A percentile compares a stretch with the other conserved stretches of the same genome.
These are phyloP conservation scores for Tricladium varicosporioides DNA, from an alignment of 2,329 filamentous ascomycete species.

Conservation along the genomic window DNA sequence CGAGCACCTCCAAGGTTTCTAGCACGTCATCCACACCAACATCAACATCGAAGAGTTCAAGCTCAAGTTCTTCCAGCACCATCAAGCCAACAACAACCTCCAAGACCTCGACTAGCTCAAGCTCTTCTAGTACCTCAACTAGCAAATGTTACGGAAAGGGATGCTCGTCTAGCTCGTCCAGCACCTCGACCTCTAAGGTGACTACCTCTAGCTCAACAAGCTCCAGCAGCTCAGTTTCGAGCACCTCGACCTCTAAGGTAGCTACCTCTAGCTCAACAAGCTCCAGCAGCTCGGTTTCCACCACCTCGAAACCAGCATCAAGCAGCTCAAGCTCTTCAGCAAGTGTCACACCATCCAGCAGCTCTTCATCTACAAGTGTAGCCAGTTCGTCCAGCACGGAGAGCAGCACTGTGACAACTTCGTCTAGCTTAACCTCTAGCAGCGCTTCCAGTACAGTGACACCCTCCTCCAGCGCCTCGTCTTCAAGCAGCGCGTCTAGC, in stretches of 20 bases:
- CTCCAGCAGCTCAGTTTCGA: not conserved
- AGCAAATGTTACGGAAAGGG: no score
- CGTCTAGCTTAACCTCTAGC: no score
- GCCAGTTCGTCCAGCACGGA: not conserved
- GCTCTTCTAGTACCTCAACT: no score
- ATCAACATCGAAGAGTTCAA: no score
- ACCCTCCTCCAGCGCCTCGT: no score
- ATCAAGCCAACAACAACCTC: no score
- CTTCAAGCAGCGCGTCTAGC: not conserved
- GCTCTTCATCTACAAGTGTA: not conserved
- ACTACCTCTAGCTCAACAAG: not conserved
- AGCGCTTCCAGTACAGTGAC: no score
- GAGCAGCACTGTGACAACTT: no score
- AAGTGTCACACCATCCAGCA: not conserved
- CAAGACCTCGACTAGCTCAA: not conserved
- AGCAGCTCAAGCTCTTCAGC: not conserved
- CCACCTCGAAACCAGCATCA: not conserved
- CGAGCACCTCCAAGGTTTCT: no score
- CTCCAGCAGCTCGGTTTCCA: not conserved
- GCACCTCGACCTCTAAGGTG: slow-evolving; percentile 3
- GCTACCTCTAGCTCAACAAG: not conserved
- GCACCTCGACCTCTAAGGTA: not conserved
- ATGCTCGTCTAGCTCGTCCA: not conserved
- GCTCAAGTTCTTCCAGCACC: not conserved
- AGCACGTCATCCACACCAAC: no score